Percentiles rank a stretch among this genome's conserved stretches.
Evolutionary conservation across 1,284 basidiomycete species (phyloP).

Genomic region (Irpex lacteus): DNA sequence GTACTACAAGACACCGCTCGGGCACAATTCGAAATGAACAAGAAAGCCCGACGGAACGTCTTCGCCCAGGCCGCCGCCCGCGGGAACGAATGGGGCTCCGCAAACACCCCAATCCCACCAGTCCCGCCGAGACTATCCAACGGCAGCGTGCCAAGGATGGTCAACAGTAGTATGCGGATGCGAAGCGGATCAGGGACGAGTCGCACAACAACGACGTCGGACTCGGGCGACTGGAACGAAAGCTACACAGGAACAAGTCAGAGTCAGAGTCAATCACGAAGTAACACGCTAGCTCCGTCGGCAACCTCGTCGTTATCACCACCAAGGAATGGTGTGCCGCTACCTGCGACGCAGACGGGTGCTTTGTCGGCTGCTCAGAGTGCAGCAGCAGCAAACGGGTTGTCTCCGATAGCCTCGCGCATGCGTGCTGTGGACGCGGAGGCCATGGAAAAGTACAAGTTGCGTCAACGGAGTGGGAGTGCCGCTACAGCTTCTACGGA

Average conservation of each 20-base stretch:
- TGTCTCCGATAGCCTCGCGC: constrained; percentile 72
- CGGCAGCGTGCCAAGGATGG: constrained; percentile 27
- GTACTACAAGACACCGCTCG: constrained; percentile 77
- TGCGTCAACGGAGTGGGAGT: constrained; percentile 76
- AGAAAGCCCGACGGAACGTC: constrained; percentile 63
- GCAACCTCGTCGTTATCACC: constrained; percentile 29
- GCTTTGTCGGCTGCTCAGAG: constrained; percentile 30
- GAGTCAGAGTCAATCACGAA: constrained; percentile 21
- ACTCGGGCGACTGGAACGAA: constrained; percentile 59
- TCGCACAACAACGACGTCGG: constrained; percentile 68
- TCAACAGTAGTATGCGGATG: constrained; percentile 44
- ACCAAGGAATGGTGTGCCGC: constrained; percentile 25
- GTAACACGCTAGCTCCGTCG: constrained; percentile 38
- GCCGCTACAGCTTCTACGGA: constrained; percentile 69
- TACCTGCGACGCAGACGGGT: constrained; percentile 32
- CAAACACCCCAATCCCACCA: constrained; percentile 28
- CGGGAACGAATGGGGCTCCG: constrained; percentile 55
- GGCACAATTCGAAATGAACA: constrained; percentile 72
- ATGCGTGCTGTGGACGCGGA: constrained; percentile 79
- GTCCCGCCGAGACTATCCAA: constrained; percentile 19
- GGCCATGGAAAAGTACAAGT: constrained; percentile 80
- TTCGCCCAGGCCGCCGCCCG: constrained; percentile 66
- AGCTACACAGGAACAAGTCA: constrained; percentile 28
- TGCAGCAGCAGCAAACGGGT: constrained; percentile 37
- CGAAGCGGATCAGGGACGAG: constrained; percentile 80